Conservation (phyloP, 2,329 filamentous ascomycete species). For the Colletotrichum destructivum region DNA sequence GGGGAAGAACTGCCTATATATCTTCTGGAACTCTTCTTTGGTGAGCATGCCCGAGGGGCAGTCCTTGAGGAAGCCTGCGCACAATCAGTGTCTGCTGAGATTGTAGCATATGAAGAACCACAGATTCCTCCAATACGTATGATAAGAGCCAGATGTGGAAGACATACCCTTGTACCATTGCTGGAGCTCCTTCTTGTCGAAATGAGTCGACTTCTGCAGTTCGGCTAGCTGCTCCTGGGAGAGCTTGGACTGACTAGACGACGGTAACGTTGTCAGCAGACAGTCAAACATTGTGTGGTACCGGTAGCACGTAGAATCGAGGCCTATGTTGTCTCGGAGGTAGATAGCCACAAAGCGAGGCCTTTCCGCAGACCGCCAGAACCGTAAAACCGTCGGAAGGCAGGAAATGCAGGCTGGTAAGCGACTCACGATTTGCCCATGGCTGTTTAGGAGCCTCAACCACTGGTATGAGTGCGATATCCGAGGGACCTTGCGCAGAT, state of each 20-base stretch:
- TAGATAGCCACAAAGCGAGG: not conserved
- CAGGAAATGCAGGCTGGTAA: not conserved
- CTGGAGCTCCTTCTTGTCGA: constrained; percentile 99
- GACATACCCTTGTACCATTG: constrained; percentile 98
- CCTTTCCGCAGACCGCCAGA: not conserved
- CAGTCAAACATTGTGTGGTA: not conserved
- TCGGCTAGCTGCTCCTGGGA: constrained; percentile 96
- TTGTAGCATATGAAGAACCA: not conserved
- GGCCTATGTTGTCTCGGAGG: not conserved
- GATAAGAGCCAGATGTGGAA: not conserved
- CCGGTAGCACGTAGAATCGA: not conserved
- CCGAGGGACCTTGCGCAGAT: not conserved
- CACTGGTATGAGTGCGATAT: not conserved
- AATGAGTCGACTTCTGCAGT: constrained; percentile 96
- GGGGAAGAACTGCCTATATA: constrained; percentile 99
- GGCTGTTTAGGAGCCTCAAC: constrained; percentile 23
- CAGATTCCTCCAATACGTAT: not conserved
- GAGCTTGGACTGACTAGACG: constrained; percentile 92
- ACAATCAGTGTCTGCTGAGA: constrained; percentile 4
- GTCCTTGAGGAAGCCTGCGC: constrained; percentile 93
- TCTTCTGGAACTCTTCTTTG: constrained; percentile 99
- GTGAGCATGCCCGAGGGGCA: constrained; percentile 97
- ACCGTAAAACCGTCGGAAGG: not conserved
- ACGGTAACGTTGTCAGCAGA: constrained; percentile 45
- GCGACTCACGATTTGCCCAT: constrained; percentile 66